Base-by-base conservation (phyloP, 441 rosid species). In the Pelargonium australe region DNA sequence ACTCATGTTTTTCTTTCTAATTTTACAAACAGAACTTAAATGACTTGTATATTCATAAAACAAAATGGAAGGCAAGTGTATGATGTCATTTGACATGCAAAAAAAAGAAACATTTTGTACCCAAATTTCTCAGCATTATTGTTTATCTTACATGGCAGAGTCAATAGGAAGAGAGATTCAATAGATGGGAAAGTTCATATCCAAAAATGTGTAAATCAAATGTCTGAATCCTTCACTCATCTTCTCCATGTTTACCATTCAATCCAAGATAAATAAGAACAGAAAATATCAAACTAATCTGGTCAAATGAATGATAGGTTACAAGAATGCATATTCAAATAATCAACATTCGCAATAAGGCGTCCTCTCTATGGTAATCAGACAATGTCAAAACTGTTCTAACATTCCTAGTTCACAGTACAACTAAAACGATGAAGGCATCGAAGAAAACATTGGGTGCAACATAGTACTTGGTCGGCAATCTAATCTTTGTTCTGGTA, bases 351-450 rank as follows among this genome's bases (percentile, higher is more conserved):
- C 10, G 43, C 43, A 40, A 40, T 49, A 49, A 12, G 14, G n/a
- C 55, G 13, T 49, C 55, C 55, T 12, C 44, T 12, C 17, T 53
- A 20, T n/a, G 6, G 1, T 20, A 6, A 58, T 34, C 41, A 66
- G 47, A 57, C 28, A 57, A 65, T 45, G 34, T 66, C 70, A 69
- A 74, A 69, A 74, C n/a, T 58, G 70, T 45, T 74, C 1, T 9
- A 17, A 40, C 64, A 7, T 53, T 53, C 60, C 60, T 53, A 14
- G 23, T 1, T n/a, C 20, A 17, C 23, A 0, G 44, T 41, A 41
- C 7, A 41, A 53, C 8, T 53, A 16, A 53, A 7, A 53, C 7
- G 60, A 4, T 16, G 17, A 14, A 14, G 19, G 60, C 17, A 13
- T 0, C 17, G 0, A 53, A 53, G 9, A 14, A 10, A 53, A 53